Evolutionary conservation across 805 yeast genomes (phyloP), one percentile per base, ranked within the genome.

Genomic region (Schizosaccharomyces octosporus): DNA sequence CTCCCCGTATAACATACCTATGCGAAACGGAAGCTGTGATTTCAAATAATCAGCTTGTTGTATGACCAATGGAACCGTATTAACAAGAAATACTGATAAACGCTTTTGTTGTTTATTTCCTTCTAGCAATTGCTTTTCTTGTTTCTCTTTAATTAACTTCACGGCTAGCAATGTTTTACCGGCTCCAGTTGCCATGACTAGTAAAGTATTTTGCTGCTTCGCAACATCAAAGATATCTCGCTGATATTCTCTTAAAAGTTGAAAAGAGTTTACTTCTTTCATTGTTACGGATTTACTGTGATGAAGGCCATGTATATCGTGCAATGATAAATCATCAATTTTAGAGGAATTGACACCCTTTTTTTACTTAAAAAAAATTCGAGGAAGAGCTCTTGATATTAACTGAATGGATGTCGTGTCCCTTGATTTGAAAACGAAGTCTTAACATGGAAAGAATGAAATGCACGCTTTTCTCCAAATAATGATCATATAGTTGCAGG

Each of bases 41-140:
- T 32, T 21, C 9, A 61, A 31, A 24, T 57, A 59, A 13, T 59
- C 55, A 11, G 61, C 39, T 43, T 61, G 62, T 31, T 61, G 62
- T 17, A 43, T 41, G 3, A 61, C 62, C 21, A 61, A 41, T n/a
- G 55, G 54, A 45, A 61, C 61, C 42, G 55, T 57, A 29, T 57
- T 43, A 19, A 61, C 62, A 29, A 61, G 45, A 45, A 61, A 58
- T 17, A 61, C 15, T 9, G 43, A 41, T 15, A 61, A 27, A 13
- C 61, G 55, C 43, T 61, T 61, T 39, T 51, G 31, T 1, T 24
- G 31, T 19, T 9, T 3, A 6, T 5, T 24, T 29, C 31, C 21
- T 24, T 51, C 36, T 29, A 9, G 36, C 13, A 45, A 5, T 13
- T 45, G 51, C 36, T 51, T 11, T 39, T 51, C 57, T 4, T 19